phyloP scores from a whole-genome alignment of 768 basidiomycete genomes.

The Phaffia australis region DNA sequence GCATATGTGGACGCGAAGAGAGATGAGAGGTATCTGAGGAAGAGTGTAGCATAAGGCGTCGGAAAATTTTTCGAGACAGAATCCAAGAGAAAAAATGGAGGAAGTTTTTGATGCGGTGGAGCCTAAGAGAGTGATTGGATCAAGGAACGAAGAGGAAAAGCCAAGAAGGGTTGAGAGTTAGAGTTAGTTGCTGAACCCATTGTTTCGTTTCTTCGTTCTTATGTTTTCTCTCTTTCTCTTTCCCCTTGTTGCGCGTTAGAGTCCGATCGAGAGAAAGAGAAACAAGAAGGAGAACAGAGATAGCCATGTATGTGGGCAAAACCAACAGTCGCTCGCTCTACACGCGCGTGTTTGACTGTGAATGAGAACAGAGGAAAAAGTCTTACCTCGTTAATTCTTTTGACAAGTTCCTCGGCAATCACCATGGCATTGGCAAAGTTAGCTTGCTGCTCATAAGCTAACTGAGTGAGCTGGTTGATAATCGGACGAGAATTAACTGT shows the following conservation, averaged over 20 bases:
- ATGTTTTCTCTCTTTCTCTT: background rate
- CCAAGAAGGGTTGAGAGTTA: constrained; percentile 34
- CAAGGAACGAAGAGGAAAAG: constrained; percentile 31
- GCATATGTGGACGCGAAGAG: constrained; percentile 81
- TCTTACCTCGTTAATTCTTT: constrained; percentile 22
- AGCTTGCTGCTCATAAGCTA: constrained; percentile 44
- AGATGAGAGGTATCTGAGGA: constrained; percentile 67
- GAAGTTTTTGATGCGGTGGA: constrained; percentile 77
- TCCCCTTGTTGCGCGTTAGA: background rate
- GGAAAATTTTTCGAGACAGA: constrained; percentile 95
- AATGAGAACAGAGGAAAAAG: background rate
- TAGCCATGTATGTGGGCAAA: background rate
- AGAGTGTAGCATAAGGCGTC: constrained; percentile 77
- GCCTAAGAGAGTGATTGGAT: constrained; percentile 49
- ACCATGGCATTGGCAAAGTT: constrained; percentile 16
- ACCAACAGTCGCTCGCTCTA: background rate
- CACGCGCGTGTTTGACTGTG: background rate
- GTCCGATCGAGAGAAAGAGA: background rate
- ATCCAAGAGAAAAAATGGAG: constrained; percentile 87
- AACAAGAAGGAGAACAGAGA: background rate
- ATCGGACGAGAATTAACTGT: constrained; percentile 90
- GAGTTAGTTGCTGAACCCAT: constrained; percentile 8
- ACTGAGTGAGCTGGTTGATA: constrained; percentile 83
- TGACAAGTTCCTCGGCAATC: constrained; percentile 16
- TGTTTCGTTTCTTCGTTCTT: background rate